phyloP scores from a whole-genome alignment of 805 yeast species.

The Myxozyma vanderwaltii region DNA sequence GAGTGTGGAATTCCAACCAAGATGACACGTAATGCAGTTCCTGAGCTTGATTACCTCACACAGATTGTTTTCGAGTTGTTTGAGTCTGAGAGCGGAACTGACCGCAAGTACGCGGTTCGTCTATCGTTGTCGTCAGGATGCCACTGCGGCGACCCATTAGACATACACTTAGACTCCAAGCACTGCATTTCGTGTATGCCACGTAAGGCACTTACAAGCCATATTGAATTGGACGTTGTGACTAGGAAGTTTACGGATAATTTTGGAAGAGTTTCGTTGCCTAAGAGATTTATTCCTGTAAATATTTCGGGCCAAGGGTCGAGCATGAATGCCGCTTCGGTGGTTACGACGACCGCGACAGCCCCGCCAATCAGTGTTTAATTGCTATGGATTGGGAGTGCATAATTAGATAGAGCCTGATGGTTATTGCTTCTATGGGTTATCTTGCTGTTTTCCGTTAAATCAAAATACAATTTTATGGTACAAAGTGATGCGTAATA shows the following conservation, averaged over 20 bases:
- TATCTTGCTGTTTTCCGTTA: too few species aligned
- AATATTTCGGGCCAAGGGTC: constrained; percentile 50
- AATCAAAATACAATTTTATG: too few species aligned
- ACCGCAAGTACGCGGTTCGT: constrained; percentile 82
- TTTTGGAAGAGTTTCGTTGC: constrained; percentile 84
- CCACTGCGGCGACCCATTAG: constrained; percentile 96
- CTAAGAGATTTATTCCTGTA: constrained; percentile 71
- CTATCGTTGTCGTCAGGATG: constrained; percentile 96
- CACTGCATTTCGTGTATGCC: constrained; percentile 97
- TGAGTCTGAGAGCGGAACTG: constrained; percentile 53
- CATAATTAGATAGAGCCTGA: not conserved
- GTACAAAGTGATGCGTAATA: too few species aligned
- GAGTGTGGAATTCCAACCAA: constrained; percentile 95
- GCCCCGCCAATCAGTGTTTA: constrained; percentile 12
- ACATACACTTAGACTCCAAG: constrained; percentile 91
- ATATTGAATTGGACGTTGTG: constrained; percentile 87
- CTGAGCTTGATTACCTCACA: constrained; percentile 92
- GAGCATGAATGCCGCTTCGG: constrained; percentile 7
- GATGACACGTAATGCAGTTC: constrained; percentile 90
- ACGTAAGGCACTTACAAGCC: constrained; percentile 84
- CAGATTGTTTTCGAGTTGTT: constrained; percentile 93
- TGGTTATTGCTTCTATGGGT: too few species aligned
- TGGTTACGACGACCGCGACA: constrained; percentile 8
- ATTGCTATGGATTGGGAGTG: not conserved
- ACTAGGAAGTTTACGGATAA: constrained; percentile 76